phyloP scores from a whole-genome alignment of 2,329 filamentous ascomycete species.

The Penicillium expansum region DNA sequence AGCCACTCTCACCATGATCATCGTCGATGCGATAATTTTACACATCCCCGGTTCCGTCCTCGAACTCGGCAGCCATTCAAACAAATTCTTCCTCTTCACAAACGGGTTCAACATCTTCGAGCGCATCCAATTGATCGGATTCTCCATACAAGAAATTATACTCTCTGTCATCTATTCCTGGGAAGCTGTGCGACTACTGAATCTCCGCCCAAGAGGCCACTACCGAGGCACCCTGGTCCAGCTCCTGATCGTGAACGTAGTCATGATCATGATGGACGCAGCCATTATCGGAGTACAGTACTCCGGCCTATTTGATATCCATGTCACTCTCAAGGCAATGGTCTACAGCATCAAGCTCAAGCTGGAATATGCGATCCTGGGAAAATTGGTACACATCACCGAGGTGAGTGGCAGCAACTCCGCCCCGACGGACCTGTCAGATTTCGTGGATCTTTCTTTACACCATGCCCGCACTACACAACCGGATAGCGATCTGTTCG shows the following conservation, averaged over 20 bases:
- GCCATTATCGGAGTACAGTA: constrained; percentile 43
- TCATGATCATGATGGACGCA: constrained; percentile 47
- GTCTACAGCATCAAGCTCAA: constrained; percentile 50
- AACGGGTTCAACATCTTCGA: constrained; percentile 47
- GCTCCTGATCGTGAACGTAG: constrained; percentile 47
- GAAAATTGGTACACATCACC: constrained; percentile 36
- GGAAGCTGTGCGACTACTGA: constrained; percentile 51
- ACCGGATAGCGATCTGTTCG: constrained; percentile 14
- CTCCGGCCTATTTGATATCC: constrained; percentile 42
- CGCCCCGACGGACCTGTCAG: constrained; percentile 21
- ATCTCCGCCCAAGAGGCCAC: constrained; percentile 40
- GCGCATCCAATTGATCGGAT: constrained; percentile 54
- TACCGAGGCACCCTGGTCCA: constrained; percentile 45
- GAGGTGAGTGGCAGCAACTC: constrained; percentile 17
- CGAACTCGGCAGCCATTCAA: constrained; percentile 40
- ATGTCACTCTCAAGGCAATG: constrained; percentile 45
- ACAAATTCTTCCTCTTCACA: constrained; percentile 23
- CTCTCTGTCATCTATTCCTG: constrained; percentile 53
- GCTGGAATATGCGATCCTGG: constrained; percentile 47
- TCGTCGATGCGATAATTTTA: constrained; percentile 43
- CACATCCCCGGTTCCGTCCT: constrained; percentile 44
- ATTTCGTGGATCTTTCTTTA: constrained; percentile 26
- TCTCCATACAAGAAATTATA: constrained; percentile 55
- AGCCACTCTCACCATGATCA: constrained; percentile 45
- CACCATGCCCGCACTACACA: constrained; percentile 6